Base-by-base conservation (phyloP, 768 basidiomycete genomes). In the Naganishia vaughanmartiniae region DNA sequence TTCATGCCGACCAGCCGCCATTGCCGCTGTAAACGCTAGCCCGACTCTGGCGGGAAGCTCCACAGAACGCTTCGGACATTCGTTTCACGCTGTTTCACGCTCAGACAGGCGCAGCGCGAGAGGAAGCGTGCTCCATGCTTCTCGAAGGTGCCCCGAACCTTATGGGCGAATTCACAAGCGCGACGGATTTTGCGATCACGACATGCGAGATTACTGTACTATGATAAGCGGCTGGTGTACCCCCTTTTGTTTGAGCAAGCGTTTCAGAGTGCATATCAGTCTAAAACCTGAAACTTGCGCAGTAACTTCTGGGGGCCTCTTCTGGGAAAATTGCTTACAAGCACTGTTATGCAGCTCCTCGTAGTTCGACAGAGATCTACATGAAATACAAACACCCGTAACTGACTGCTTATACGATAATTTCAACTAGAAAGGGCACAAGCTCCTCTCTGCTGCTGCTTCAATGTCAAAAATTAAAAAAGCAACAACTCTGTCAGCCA, bases 221-320 rank as follows among this genome's bases (percentile, higher is more conserved):
- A 21, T 9, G 10, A 54, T 28, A 55, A 55, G 33, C 28, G 54
- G 42, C 42, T 42, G 42, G 17, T 42, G 42, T 42, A 15, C 42
- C 15, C 42, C 15, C 42, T 42, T 42, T 21, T 26, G n/a, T 51
- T 51, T 51, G 6, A 2, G 53, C 28, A 17, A 7, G 17, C 54
- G 54, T 55, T 55, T 55, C 54, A 55, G 28, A 33, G 28, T 30
- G 54, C 14, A 55, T 55, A 55, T 55, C 54, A 55, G 33, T 34
- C 15, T 19, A 30, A 34, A 55, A 17, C 12, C 21, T 30, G 30
- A 55, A 54, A 54, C 28, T 7, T 54, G 28, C 10, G 24, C 53
- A 26, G 17, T 15, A 15, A 42, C 42, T 42, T 15, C 10, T 2
- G 14, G 42, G n/a, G n/a, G n/a, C n/a, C n/a, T n/a, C n/a, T n/a